Evolutionary conservation across 2,329 filamentous ascomycete genomes (phyloP), one percentile per base, ranked within the genome.

Genomic region (Anisogramma anomala): DNA sequence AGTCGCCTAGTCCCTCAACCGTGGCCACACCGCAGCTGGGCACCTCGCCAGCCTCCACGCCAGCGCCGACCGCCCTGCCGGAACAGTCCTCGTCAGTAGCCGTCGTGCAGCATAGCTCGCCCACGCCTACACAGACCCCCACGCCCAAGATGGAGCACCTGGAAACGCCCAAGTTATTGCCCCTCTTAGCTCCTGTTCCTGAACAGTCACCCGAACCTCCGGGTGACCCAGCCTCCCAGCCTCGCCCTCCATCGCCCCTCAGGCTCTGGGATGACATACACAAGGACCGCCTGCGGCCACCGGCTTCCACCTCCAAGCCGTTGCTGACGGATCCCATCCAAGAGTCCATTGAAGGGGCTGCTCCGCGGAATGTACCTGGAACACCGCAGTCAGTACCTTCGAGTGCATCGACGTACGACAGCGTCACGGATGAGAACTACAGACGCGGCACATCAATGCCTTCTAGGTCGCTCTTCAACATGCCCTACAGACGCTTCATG

Each of bases 1-100:
- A 41, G 22, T 47, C 45, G 27, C 42, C 45, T 18, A 47, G 41
- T n/a, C 41, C 45, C n/a, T 47, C 45, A 19, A 41, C 45, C 13
- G 34, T 40, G 31, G 45, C 45, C 20, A 47, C 45, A 8, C 38
- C 44, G 5, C 45, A 44, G 17, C 35, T 13, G 19, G 25, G 7
- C 7, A 15, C 32, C 11, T 41, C 38, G 13, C 39, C 39, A 26
- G 30, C 38, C 5, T 37, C 38, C 11, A 45, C 42, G 14, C 42
- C 42, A 7, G 39, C 35, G 35, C 39, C 41, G 19, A 36, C 42
- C 20, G 9, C 22, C 4, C 26, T 26, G 13, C 28, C 37, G 31
- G 37, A 19, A 19, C 31, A 18, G 8, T 22, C 31, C 17, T 33
- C 30, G 11, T 13, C 31, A 25, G 9, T 30, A 2, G 17, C 10